phyloP scores from a whole-genome alignment of 129 eudicot species.

The Tagetes patula region DNA sequence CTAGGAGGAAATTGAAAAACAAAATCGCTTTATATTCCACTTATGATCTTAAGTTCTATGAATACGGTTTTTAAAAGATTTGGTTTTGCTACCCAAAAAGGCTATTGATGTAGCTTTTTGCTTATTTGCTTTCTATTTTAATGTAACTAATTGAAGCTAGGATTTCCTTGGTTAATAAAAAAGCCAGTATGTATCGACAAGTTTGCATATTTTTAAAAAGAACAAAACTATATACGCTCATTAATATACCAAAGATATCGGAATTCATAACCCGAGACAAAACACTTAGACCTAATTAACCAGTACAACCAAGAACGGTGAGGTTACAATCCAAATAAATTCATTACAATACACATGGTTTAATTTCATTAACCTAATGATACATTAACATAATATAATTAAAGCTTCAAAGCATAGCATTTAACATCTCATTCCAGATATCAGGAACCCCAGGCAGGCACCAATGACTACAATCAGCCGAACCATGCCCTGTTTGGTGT shows the following conservation, averaged over 20 bases:
- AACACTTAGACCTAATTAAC: constrained; percentile 2
- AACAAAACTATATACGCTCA: not conserved
- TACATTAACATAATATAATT: constrained; percentile 4
- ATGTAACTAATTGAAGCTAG: no score
- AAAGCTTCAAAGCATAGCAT: constrained; percentile 48
- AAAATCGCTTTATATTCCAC: no score
- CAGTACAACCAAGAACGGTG: constrained; percentile 1
- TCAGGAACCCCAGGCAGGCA: constrained; percentile 95
- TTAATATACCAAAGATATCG: not conserved
- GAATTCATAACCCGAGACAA: not conserved
- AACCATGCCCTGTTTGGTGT: constrained; percentile 31
- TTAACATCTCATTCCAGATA: constrained; percentile 74
- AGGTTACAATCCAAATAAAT: constrained; percentile 20
- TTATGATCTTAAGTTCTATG: no score
- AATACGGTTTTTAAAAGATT: no score
- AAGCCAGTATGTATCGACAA: no score
- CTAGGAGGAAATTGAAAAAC: no score
- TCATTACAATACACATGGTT: not conserved
- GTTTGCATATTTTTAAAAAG: not conserved
- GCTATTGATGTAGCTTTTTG: no score
- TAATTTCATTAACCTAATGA: constrained; percentile 17
- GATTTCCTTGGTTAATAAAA: no score
- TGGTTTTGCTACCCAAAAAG: no score
- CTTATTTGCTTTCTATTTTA: no score
- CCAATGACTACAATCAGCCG: constrained; percentile 91